A percentile compares a stretch with the other conserved stretches of the same genome.
Evolutionary conservation across 805 yeast species (phyloP).

Genomic region (Pichia paraexigua): DNA sequence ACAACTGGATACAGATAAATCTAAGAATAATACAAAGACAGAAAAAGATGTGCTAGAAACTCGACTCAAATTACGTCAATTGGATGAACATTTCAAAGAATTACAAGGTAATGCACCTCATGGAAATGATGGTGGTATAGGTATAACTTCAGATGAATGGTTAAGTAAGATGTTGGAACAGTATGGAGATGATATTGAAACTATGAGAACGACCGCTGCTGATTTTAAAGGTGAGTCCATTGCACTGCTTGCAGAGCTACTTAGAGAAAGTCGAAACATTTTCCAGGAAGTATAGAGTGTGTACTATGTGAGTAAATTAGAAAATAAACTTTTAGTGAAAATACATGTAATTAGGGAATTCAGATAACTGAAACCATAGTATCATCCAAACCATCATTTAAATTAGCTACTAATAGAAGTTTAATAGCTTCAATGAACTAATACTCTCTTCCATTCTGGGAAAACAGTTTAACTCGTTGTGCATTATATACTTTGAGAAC

Average conservation of each 20-base stretch:
- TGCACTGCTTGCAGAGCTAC: slow-evolving; percentile 10
- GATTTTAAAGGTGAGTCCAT: slow-evolving; percentile 40
- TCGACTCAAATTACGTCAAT: slow-evolving; percentile 1
- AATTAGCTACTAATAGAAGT: no score
- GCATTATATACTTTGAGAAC: no score
- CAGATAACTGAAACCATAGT: no score
- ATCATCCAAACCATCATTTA: no score
- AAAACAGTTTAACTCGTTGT: no score
- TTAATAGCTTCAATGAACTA: no score
- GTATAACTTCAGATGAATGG: slow-evolving; percentile 7
- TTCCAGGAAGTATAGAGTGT: not conserved
- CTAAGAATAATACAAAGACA: not conserved
- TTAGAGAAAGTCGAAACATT: slow-evolving; percentile 4
- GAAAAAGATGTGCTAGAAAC: slow-evolving; percentile 4
- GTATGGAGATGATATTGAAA: slow-evolving; percentile 55
- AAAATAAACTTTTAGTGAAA: not conserved
- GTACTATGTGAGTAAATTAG: not conserved
- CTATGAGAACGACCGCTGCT: slow-evolving; percentile 46
- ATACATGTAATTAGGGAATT: no score
- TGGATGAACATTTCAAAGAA: not conserved
- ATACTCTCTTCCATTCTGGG: no score
- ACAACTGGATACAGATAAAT: not conserved
- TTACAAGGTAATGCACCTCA: not conserved
- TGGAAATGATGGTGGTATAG: not conserved
- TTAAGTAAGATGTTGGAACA: slow-evolving; percentile 38